Conservation (phyloP, 202 grass and related monocot species). For the Panicum hallii region DNA sequence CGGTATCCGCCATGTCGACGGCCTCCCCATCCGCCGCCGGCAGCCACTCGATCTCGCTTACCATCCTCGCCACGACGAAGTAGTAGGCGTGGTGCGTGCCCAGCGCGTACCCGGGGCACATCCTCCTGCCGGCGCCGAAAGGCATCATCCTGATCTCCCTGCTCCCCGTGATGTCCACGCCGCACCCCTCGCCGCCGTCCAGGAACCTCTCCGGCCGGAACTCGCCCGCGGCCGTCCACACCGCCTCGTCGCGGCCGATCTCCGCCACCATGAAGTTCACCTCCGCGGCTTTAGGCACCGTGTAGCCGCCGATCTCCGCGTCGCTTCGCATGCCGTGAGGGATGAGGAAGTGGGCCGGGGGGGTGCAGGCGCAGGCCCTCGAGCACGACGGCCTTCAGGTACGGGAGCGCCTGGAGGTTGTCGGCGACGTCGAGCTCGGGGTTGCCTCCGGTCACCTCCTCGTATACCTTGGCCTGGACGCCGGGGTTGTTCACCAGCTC, state of each 20-base stretch:
- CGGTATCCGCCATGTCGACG: conserved; percentile 21
- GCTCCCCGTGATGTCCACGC: conserved; percentile 21
- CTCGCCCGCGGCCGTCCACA: conserved; percentile 33
- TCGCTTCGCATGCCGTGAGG: conserved; percentile 25
- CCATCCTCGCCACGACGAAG: conserved; percentile 48
- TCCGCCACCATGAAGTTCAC: conserved; percentile 35
- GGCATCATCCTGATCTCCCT: conserved; percentile 38
- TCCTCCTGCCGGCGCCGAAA: conserved; percentile 50
- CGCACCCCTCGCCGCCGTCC: conserved; percentile 31
- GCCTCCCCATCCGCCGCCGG: conserved; percentile 19
- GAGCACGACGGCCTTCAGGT: conserved; percentile 44
- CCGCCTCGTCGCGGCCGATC: conserved; percentile 39
- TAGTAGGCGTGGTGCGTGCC: conserved; percentile 38
- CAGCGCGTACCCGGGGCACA: conserved; percentile 45
- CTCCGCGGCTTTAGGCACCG: conserved; percentile 1
- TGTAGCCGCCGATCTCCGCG: conserved; percentile 33
- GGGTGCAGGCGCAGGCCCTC: conserved; percentile 37
- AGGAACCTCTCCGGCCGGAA: conserved; percentile 58
- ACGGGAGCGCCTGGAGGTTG: conserved; percentile 27
- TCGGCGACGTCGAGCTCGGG: conserved; percentile 5
- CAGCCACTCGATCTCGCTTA: conserved; percentile 40
- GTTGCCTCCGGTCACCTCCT: background rate
- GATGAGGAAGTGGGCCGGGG: conserved; percentile 32
- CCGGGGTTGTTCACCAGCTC: conserved; percentile 18
- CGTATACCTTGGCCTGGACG: conserved; percentile 39